A percentile compares a stretch with the other conserved stretches of the same genome.
Conservation (phyloP, 2,329 filamentous ascomycete species). For the Aspergillus sp. region DNA sequence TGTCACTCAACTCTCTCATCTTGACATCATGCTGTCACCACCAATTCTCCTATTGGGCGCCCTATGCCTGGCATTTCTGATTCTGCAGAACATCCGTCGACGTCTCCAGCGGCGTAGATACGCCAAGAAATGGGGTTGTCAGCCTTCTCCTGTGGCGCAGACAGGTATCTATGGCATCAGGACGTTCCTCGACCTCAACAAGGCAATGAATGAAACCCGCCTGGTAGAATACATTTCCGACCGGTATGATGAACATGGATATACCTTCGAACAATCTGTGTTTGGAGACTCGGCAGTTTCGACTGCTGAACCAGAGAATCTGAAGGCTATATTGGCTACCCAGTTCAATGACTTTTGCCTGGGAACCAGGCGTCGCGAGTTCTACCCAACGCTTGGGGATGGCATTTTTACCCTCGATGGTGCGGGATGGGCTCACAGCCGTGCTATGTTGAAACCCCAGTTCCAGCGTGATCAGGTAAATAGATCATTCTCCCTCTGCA, state of each 20-base stretch:
- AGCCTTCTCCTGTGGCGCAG: constrained; percentile 16
- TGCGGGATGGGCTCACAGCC: constrained; percentile 72
- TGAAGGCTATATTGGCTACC: constrained; percentile 80
- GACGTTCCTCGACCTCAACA: constrained; percentile 23
- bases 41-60: constrained; percentile 19
- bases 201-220: constrained; percentile 28
- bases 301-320: constrained; percentile 56
- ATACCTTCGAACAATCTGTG: constrained; percentile 25
- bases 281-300: constrained; percentile 22
- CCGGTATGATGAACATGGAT: constrained; percentile 25
- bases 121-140: constrained; percentile 27
- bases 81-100: constrained; percentile 24
- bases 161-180: constrained; percentile 26
- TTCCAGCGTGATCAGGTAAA: constrained; percentile 78
- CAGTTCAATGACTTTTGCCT: constrained; percentile 84
- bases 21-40: constrained; percentile 24
- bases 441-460: constrained; percentile 78
- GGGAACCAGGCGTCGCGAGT: constrained; percentile 71
- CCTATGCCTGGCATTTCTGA: constrained; percentile 20
- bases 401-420: constrained; percentile 71
- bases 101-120: constrained; percentile 24
- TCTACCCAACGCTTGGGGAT: constrained; percentile 42
- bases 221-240: constrained; percentile 30
- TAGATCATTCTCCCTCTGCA: background rate
- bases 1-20: background rate